phyloP scores from a whole-genome alignment of 2,329 filamentous ascomycete genomes.

The Knufia fluminis region DNA sequence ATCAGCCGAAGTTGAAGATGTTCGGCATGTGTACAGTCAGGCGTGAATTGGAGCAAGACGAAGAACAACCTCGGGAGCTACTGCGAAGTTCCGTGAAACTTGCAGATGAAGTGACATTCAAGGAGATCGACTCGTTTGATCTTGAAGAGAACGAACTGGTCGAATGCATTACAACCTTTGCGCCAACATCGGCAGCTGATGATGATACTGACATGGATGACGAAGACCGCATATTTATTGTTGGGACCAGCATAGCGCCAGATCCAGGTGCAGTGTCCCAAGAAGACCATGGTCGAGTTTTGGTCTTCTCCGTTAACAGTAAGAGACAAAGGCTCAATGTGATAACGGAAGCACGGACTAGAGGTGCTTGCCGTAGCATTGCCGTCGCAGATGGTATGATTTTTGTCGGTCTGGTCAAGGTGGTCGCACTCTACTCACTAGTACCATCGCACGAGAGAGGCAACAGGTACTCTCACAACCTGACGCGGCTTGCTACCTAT shows the following conservation, averaged over 20 bases:
- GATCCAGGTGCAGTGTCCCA: slow-evolving; percentile 50
- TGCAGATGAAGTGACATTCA: slow-evolving; percentile 83
- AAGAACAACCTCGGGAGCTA: slow-evolving; percentile 43
- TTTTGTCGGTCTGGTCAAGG: slow-evolving; percentile 82
- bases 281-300: slow-evolving; percentile 55
- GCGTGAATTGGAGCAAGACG: slow-evolving; percentile 56
- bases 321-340: slow-evolving; percentile 63
- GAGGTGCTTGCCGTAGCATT: slow-evolving; percentile 71
- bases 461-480: slow-evolving; percentile 29
- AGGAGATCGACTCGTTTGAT: slow-evolving; percentile 61
- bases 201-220: slow-evolving; percentile 50
- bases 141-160: slow-evolving; percentile 65
- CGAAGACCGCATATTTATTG: slow-evolving; percentile 69
- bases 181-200: slow-evolving; percentile 6
- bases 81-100: slow-evolving; percentile 75
- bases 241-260: slow-evolving; percentile 70
- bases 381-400: slow-evolving; percentile 67
- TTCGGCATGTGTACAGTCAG: slow-evolving; percentile 84
- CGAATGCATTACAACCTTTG: slow-evolving; percentile 64
- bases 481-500: slow-evolving; percentile 66
- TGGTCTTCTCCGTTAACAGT: slow-evolving; percentile 71
- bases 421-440: slow-evolving; percentile 57
- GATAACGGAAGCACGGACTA: slow-evolving; percentile 59
- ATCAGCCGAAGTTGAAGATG: slow-evolving; percentile 66
- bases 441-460: slow-evolving; percentile 24